phyloP scores from a whole-genome alignment of 345 rosid species.

The Eucalyptus decipiens region DNA sequence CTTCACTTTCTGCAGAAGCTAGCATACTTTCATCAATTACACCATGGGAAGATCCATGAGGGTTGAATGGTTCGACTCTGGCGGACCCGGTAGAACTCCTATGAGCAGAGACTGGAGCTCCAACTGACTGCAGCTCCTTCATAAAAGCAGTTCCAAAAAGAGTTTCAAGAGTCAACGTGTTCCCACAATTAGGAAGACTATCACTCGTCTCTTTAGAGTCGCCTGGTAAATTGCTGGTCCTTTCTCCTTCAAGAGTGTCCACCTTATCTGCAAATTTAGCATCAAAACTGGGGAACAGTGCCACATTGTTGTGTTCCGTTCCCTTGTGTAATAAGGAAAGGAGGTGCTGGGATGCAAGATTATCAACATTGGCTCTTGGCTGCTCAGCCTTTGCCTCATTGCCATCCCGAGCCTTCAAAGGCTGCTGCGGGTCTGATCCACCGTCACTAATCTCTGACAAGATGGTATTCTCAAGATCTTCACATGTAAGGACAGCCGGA shows the following conservation, averaged over 20 bases:
- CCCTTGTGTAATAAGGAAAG: constrained; percentile 77
- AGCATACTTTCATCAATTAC: constrained; percentile 13
- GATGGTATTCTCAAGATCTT: constrained; percentile 95
- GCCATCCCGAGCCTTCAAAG: constrained; percentile 16
- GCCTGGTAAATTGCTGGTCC: background rate
- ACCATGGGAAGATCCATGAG: constrained; percentile 12
- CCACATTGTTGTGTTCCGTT: constrained; percentile 11
- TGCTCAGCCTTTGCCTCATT: constrained; percentile 21
- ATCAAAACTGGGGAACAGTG: constrained; percentile 13
- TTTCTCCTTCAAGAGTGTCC: constrained; percentile 2
- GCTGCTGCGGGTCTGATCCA: constrained; percentile 21
- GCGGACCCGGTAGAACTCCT: constrained; percentile 20
- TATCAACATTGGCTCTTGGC: constrained; percentile 29
- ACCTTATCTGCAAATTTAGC: background rate
- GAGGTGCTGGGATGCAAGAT: constrained; percentile 76
- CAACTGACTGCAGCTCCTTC: constrained; percentile 80
- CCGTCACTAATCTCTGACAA: constrained; percentile 49
- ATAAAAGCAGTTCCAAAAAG: constrained; percentile 95
- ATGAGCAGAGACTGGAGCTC: constrained; percentile 42
- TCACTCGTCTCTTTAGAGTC: constrained; percentile 27
- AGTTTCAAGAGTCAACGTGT: constrained; percentile 77
- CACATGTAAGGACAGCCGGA: constrained; percentile 86
- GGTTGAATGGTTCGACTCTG: constrained; percentile 21
- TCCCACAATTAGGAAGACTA: constrained; percentile 17
- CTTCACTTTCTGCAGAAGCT: constrained; percentile 4